Percentiles rank a stretch among this genome's conserved stretches.
Conservation (phyloP, 2,329 filamentous ascomycete genomes). For the Diaporthe vexans region DNA sequence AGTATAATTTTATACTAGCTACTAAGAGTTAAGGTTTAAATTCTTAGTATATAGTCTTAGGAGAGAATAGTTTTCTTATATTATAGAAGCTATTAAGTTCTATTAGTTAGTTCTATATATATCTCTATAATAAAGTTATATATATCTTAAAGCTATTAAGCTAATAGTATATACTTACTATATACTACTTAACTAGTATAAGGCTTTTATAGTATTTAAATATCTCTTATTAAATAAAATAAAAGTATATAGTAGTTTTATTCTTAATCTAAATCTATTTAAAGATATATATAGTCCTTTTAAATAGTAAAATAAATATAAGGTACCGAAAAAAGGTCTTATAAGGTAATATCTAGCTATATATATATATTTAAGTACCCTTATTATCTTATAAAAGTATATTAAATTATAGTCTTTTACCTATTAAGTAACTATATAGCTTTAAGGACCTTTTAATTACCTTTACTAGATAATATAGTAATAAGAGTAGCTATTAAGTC, state of each 20-base stretch:
- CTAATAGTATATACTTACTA: background rate
- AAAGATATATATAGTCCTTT: no score
- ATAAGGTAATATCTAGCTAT: background rate
- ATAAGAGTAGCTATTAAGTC: background rate
- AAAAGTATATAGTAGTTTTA: background rate
- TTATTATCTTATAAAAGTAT: background rate
- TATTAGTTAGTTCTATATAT: background rate
- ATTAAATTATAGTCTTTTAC: background rate
- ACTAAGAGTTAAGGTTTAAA: no score
- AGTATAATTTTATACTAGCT: no score
- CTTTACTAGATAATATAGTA: background rate
- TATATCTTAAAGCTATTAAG: background rate
- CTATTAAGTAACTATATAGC: background rate
- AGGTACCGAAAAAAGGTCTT: no score
- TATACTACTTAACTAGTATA: no score
- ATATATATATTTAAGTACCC: background rate
- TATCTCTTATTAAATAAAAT: background rate
- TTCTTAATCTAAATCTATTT: no score
- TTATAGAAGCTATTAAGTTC: background rate
- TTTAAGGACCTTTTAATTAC: background rate
- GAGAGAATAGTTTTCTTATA: no score
- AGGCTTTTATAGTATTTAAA: background rate
- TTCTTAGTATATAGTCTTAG: no score
- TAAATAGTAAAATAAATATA: no score
- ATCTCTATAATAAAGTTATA: background rate